These are phyloP conservation scores for Didymella exigua DNA, from an alignment of 2,329 filamentous ascomycete genomes.

Conservation along the genomic window DNA sequence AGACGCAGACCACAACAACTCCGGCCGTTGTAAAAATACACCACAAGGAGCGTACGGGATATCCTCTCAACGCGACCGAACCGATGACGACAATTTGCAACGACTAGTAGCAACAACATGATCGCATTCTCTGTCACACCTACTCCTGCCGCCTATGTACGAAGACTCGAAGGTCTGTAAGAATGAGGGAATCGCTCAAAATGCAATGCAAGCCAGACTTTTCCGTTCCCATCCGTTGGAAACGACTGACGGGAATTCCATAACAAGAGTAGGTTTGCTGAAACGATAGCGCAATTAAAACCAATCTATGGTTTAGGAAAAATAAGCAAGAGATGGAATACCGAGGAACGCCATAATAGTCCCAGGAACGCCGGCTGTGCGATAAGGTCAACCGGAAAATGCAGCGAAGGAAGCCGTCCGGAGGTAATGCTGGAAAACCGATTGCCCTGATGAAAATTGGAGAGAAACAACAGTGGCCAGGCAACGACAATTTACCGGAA, in stretches of 20 bases:
- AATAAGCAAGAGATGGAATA: constrained; percentile 26
- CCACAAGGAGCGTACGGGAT: constrained; percentile 4
- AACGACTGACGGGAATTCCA: constrained; percentile 32
- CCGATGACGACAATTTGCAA: constrained; percentile 16
- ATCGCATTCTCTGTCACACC: constrained; percentile 31
- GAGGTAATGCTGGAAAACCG: constrained; percentile 36
- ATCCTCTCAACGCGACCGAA: constrained; percentile 1
- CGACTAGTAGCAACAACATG: constrained; percentile 19
- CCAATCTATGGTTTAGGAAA: constrained; percentile 37
- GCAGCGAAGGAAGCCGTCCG: constrained; percentile 38
- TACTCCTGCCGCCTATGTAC: constrained; percentile 28
- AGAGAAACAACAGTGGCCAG: constrained; percentile 28
- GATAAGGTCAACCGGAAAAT: constrained; percentile 43
- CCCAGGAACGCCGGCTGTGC: constrained; percentile 34
- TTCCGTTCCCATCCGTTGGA: constrained; percentile 34
- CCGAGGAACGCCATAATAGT: constrained; percentile 27
- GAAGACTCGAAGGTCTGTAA: constrained; percentile 28
- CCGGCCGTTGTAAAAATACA: constrained; percentile 15
- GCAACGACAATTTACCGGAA: constrained; percentile 35
- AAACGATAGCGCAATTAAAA: constrained; percentile 37
- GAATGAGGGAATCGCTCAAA: constrained; percentile 37
- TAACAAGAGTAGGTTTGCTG: constrained; percentile 39
- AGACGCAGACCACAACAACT: neutral
- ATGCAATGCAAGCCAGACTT: constrained; percentile 41
- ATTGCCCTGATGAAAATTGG: constrained; percentile 19